Conservation (phyloP, 176 grass and related monocot species). For the Zea mays region DNA sequence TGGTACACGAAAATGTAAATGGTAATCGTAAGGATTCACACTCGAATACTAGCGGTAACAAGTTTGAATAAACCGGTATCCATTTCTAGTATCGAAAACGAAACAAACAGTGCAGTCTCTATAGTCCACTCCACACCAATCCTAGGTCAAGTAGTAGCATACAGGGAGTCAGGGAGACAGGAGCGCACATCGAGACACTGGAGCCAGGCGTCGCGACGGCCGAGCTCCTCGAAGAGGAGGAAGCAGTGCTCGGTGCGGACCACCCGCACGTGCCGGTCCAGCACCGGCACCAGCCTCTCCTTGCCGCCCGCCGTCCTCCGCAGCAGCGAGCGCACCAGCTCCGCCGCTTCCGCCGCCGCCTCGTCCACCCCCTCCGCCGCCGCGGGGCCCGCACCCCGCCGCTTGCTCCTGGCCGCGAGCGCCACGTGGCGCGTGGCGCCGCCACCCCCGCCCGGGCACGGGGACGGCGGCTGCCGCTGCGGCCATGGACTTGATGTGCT, state of each 20-base stretch:
- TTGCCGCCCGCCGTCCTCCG: conserved; percentile 58
- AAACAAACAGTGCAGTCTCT: background rate
- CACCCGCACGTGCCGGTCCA: conserved; percentile 74
- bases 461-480: conserved; percentile 20
- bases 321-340: conserved; percentile 62
- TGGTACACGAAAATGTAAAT: no score
- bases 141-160: background rate
- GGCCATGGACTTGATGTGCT: conserved; percentile 38
- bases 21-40: no score
- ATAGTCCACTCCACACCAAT: background rate
- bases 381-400: conserved; percentile 34
- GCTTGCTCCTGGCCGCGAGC: conserved; percentile 29
- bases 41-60: no score
- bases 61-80: no score
- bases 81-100: no score
- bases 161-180: background rate
- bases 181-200: conserved; percentile 75
- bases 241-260: conserved; percentile 88
- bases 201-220: conserved; percentile 76
- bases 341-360: conserved; percentile 49
- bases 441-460: background rate
- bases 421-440: conserved; percentile 5
- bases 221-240: conserved; percentile 90
- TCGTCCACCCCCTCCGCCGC: conserved; percentile 13
- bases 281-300: conserved; percentile 62